Percentiles rank a stretch among this genome's conserved stretches.
These are phyloP conservation scores for Exophiala viscosa DNA, from an alignment of 2,329 filamentous ascomycete species.

Conservation along the genomic window DNA sequence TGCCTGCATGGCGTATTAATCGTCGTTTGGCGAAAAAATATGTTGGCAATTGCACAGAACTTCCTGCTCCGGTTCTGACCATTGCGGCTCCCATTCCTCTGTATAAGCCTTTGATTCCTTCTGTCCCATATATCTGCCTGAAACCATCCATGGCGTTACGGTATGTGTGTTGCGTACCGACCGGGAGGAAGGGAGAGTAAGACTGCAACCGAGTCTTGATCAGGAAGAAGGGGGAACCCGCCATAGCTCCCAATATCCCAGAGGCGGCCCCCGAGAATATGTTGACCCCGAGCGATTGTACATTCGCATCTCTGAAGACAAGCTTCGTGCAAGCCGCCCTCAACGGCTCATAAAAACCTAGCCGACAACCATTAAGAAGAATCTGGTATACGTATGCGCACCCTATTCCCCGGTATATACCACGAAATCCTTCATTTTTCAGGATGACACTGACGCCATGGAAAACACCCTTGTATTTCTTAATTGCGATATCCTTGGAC, in stretches of 20 bases:
- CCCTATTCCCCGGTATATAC: slow-evolving; percentile 83
- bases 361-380: slow-evolving; percentile 88
- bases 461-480: slow-evolving; percentile 84
- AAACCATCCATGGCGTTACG: slow-evolving; percentile 80
- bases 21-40: slow-evolving; percentile 96
- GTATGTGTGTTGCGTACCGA: slow-evolving; percentile 96
- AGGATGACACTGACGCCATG: slow-evolving; percentile 89
- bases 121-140: slow-evolving; percentile 68
- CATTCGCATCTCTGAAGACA: slow-evolving; percentile 66
- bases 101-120: slow-evolving; percentile 80
- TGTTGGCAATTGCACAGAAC: slow-evolving; percentile 91
- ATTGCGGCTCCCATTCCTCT: slow-evolving; percentile 88
- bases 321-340: slow-evolving; percentile 66
- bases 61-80: slow-evolving; percentile 93
- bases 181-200: slow-evolving; percentile 84
- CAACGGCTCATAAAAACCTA: slow-evolving; percentile 97
- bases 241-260: slow-evolving; percentile 86
- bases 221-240: slow-evolving; percentile 93
- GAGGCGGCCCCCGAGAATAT: slow-evolving; percentile 88
- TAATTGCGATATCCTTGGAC: slow-evolving; percentile 75
- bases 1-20: slow-evolving; percentile 74
- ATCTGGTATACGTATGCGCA: slow-evolving; percentile 96
- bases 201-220: slow-evolving; percentile 96
- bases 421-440: slow-evolving; percentile 79
- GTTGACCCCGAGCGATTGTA: slow-evolving; percentile 85